Conservation (phyloP, 805 yeast genomes). For the Metschnikowia proteae region DNA sequence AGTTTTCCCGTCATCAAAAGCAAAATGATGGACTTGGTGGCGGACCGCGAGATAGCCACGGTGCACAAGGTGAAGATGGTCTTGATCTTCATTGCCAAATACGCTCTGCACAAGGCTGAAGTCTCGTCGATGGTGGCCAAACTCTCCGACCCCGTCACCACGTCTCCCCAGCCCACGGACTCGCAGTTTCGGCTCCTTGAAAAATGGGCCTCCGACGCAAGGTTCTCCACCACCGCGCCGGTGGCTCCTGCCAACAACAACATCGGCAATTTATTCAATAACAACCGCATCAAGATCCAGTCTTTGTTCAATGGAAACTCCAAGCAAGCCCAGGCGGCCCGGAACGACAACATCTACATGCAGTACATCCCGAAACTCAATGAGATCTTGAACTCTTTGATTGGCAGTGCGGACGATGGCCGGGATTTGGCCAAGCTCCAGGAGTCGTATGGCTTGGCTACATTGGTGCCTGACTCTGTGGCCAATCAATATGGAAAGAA, state of each 20-base stretch:
- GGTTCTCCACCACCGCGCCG: background rate
- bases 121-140: conserved; percentile 23
- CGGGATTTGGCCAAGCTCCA: conserved; percentile 6
- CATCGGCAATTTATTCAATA: conserved; percentile 30
- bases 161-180: conserved; percentile 31
- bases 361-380: conserved; percentile 82
- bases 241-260: conserved; percentile 12
- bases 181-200: conserved; percentile 31
- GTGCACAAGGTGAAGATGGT: conserved; percentile 67
- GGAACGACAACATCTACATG: conserved; percentile 74
- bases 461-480: conserved; percentile 39
- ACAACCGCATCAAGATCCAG: conserved; percentile 29
- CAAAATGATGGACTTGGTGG: conserved; percentile 53
- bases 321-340: conserved; percentile 13
- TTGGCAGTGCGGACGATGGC: conserved; percentile 8
- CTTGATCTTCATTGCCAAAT: conserved; percentile 69
- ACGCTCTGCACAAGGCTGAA: conserved; percentile 42
- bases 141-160: conserved; percentile 27
- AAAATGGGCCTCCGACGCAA: conserved; percentile 12
- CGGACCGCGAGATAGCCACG: conserved; percentile 40
- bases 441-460: conserved; percentile 20
- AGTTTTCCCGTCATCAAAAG: conserved; percentile 40
- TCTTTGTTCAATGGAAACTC: conserved; percentile 28
- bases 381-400: conserved; percentile 26
- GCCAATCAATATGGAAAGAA: conserved; percentile 24